Base-by-base conservation (phyloP, 495 filamentous ascomycete species). In the Penicillium desertorum region DNA sequence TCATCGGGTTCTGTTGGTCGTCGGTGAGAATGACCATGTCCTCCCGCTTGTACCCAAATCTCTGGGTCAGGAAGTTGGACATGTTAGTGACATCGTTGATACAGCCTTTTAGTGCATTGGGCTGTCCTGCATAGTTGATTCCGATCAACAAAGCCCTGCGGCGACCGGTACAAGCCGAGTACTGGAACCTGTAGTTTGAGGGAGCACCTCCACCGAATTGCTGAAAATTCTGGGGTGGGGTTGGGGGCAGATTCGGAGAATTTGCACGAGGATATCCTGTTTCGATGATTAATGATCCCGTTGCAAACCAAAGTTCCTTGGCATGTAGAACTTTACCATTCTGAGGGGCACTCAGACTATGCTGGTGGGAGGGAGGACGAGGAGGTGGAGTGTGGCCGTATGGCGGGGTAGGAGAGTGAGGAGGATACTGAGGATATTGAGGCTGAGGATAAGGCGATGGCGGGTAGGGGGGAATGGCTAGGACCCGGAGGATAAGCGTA, bases 81-180 rank as follows among this genome's bases (percentile, higher is more conserved):
- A 98, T 96, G 68, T 97, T 97, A 69, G 91, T 87, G 47, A 97
- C 95, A 71, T 98, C 94, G 73, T 98, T 98, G 78, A 98, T 98
- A 65, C 94, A 98, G 37, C 94, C 94, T 55, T 89, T 72, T 19
- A 98, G 77, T 71, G 95, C 85, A 53, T 92, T 94, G 32, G 87
- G 83, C 69, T 98, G 94, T 12, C 88, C 86, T 59, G 95, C 91
- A 70, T 98, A 98, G 77, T 98, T 98, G 77, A 98, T 97, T 20
- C 94, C 94, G 59, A 98, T 96, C 46, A 98, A 76, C 14, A 98
- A 81, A 8, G 94, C 94, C 78, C 94, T 96, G 61, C 91, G 80
- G 53, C 88, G 83, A 37, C 94, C 94, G 1, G 90, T 94, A 67
- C 94, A 98, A 43, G 86, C 82, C 49, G 92, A 96, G 69, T 96